phyloP scores from a whole-genome alignment of 352 stramenopile species.

The Phytopythium cucurbitacearum region DNA sequence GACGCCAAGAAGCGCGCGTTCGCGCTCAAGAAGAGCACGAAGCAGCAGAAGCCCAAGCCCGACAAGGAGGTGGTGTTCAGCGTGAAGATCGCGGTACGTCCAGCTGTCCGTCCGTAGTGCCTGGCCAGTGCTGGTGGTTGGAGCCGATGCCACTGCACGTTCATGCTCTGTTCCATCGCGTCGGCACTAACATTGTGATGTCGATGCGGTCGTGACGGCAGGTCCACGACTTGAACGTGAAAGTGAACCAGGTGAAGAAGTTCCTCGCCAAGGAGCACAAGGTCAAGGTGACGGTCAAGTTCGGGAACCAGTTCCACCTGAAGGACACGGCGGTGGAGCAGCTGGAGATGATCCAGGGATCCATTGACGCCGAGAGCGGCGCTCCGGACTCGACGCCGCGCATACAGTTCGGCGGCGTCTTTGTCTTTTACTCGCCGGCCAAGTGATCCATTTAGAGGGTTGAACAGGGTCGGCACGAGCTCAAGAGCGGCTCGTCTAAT shows the following conservation, averaged over 20 bases:
- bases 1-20: slow-evolving; percentile 76
- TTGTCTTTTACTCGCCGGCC: slow-evolving; percentile 43
- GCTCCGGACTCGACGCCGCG: slow-evolving; percentile 20
- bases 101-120: not conserved
- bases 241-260: slow-evolving; percentile 60
- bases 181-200: not conserved
- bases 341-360: slow-evolving; percentile 36
- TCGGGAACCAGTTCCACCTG: slow-evolving; percentile 51
- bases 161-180: not conserved
- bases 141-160: not conserved
- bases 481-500: too few relatives aligned
- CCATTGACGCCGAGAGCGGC: slow-evolving; percentile 36
- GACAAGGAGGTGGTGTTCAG: slow-evolving; percentile 73
- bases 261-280: slow-evolving; percentile 78
- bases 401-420: slow-evolving; percentile 56
- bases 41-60: slow-evolving; percentile 58
- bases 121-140: not conserved
- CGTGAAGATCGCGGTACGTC: slow-evolving; percentile 67
- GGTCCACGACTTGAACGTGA: slow-evolving; percentile 66
- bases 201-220: slow-evolving; percentile 9
- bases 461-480: too few relatives aligned
- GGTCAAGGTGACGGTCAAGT: slow-evolving; percentile 74
- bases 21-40: slow-evolving; percentile 57
- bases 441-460: slow-evolving; percentile 5
- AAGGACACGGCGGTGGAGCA: slow-evolving; percentile 43